Conservation (phyloP, 2,329 filamentous ascomycete genomes). For the Ceratocystis smalleyi region DNA sequence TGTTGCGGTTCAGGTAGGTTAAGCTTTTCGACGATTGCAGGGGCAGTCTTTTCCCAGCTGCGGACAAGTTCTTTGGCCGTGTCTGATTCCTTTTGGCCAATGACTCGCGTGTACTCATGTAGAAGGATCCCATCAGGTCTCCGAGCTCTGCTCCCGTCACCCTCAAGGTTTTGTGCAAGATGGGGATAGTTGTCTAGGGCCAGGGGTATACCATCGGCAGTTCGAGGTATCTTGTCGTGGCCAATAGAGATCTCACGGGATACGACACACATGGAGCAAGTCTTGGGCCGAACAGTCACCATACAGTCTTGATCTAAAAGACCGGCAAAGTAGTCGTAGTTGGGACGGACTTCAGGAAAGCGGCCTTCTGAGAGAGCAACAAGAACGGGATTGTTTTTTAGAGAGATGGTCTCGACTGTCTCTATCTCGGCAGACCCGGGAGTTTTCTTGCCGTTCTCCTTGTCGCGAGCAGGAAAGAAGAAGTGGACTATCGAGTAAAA, state of each 20-base stretch:
- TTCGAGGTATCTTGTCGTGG: slow-evolving; percentile 31
- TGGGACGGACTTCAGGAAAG: slow-evolving; percentile 42
- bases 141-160: slow-evolving; percentile 34
- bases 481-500: slow-evolving; percentile 34
- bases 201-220: slow-evolving; percentile 30
- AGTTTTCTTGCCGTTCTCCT: slow-evolving; percentile 34
- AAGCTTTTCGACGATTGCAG: slow-evolving; percentile 38
- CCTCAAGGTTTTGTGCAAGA: slow-evolving; percentile 38
- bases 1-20: slow-evolving; percentile 31
- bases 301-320: slow-evolving; percentile 38
- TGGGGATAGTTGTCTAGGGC: slow-evolving; percentile 38
- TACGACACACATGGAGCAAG: slow-evolving; percentile 44
- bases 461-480: slow-evolving; percentile 41
- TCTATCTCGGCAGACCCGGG: slow-evolving; percentile 18
- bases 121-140: slow-evolving; percentile 37
- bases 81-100: slow-evolving; percentile 40
- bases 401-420: slow-evolving; percentile 33
- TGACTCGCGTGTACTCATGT: slow-evolving; percentile 41
- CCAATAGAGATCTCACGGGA: slow-evolving; percentile 37
- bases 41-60: slow-evolving; percentile 44
- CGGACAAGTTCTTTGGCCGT: slow-evolving; percentile 37
- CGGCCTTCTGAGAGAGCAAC: slow-evolving; percentile 42
- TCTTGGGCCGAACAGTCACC: slow-evolving; percentile 40
- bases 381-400: slow-evolving; percentile 50
- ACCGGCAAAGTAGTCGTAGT: slow-evolving; percentile 46